Base-by-base conservation (phyloP, 2,329 filamentous ascomycete species). In the Ceratocystis harringtonii region DNA sequence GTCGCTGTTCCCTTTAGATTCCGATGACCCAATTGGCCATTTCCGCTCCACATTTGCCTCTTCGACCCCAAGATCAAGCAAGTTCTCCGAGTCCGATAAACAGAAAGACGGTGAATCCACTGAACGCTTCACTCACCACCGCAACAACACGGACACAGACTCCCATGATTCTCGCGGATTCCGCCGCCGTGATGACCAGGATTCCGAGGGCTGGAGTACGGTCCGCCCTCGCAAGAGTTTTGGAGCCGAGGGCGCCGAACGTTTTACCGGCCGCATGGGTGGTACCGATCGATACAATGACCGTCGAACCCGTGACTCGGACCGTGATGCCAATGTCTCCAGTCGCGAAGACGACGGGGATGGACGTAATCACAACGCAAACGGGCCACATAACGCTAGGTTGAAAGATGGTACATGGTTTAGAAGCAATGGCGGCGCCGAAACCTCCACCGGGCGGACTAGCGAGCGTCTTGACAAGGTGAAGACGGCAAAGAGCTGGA, bases 391-490 rank as follows among this genome's bases (percentile, higher is more conserved):
- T 15, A 61, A 84, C 30, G 77, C 78, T 66, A 83, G 88, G 71
- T 84, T 80, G 69, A 85, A 85, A 74, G 79, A 85, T 62, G 89
- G 85, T 67, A 84, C 85, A n/a, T 95, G 88, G 91, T 86, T 85
- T 72, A 86, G 84, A 72, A 84, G 85, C 62, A 81, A 79, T 41
- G 77, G 73, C 67, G 75, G 72, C 68, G 72, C 73, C 61, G 71
- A 74, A 44, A 73, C 68, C 41, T 70, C 66, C 25, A 74, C 76
- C 28, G 70, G 70, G n/a, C 70, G 71, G 8, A 72, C 75, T 71
- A 79, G 80, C 50, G 81, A 84, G 69, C 81, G 81, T 58, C 81
- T 82, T 66, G 81, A 84, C 68, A 78, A 78, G 60, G 79, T 67
- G 30, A 67, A 67, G 63, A 67, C 65, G 30, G 55, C 78, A 71